phyloP scores from a whole-genome alignment of 768 basidiomycete genomes.

The Multifurca ochricompacta region DNA sequence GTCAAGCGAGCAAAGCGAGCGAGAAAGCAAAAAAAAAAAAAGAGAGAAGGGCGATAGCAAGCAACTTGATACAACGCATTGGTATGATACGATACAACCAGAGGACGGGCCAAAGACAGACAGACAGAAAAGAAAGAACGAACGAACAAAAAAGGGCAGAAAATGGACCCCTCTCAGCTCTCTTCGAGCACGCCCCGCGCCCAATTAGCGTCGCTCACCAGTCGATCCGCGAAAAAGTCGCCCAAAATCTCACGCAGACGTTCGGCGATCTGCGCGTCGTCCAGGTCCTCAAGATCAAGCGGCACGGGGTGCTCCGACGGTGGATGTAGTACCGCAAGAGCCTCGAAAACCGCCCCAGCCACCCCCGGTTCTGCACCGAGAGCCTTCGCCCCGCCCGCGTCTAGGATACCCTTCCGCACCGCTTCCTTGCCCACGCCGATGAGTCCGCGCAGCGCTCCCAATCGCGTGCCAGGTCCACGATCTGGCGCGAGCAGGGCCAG shows the following conservation, averaged over 20 bases:
- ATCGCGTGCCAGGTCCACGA: constrained; percentile 73
- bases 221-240: constrained; percentile 48
- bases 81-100: constrained; percentile 5
- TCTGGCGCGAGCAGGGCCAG: constrained; percentile 70
- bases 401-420: constrained; percentile 71
- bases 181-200: constrained; percentile 45
- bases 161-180: not conserved
- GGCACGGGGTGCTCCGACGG: constrained; percentile 52
- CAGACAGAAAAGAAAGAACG: not conserved
- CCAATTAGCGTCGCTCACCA: constrained; percentile 57
- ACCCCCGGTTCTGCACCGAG: constrained; percentile 57
- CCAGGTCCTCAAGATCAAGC: constrained; percentile 40
- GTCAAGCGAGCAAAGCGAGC: no score
- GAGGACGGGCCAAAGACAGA: no score
- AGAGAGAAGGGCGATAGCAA: not conserved
- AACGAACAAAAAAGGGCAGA: no score
- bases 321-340: constrained; percentile 51
- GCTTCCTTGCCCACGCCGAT: constrained; percentile 82
- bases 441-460: constrained; percentile 85
- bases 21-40: no score
- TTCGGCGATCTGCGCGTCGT: constrained; percentile 39
- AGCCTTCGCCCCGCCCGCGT: constrained; percentile 70
- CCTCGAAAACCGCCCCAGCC: constrained; percentile 56
- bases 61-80: constrained; percentile 6
- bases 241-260: constrained; percentile 52